Evolutionary conservation across 495 filamentous ascomycete genomes (phyloP), one percentile per base, ranked within the genome.

Genomic region (Daldinia vernicosa): DNA sequence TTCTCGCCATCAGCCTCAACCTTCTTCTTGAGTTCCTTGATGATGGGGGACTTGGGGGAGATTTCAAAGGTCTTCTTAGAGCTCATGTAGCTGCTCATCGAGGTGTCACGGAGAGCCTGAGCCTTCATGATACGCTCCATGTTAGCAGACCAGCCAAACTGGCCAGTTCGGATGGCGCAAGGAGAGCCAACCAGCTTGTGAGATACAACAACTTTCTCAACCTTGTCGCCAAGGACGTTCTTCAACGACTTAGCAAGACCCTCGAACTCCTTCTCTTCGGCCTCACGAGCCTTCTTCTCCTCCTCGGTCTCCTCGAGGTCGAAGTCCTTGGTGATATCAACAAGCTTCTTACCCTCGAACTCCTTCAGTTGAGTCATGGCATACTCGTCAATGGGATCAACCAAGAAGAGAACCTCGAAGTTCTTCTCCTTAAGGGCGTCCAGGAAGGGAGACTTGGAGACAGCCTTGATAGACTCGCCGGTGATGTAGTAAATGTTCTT

Each of bases 121-220:
- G 95, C 96, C 90, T 99, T 99, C 95, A 99, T 99, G 90, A 99
- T 99, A 87, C 95, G 96, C 90, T 99, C 95, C 95, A 99, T 99
- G 89, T 99, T 99, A 80, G 95, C 95, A 45, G 94, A 98, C 95
- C 95, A 99, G 85, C 95, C 95, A 83, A 99, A 99, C 87, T 99
- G 95, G 77, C 96, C 95, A 74, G 95, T 99, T 83, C 95, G 95
- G 86, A 99, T 98, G 81, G 95, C 95, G 84, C 96, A 98, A 79
- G 95, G 95, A 68, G 96, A 85, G 78, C 93, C 94, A 76, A 93
- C 87, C 60, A 99, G 90, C 91, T 98, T 98, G 93, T 98, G 93
- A 75, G 90, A 93, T 80, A 99, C 95, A 71, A 99, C 94, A 40
- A 99, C 95, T 91, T 99, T 99, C 93, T 99, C 95, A 66, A 99